phyloP scores from a whole-genome alignment of 2,329 filamentous ascomycete species.

The Pseudopithomyces chartarum region DNA sequence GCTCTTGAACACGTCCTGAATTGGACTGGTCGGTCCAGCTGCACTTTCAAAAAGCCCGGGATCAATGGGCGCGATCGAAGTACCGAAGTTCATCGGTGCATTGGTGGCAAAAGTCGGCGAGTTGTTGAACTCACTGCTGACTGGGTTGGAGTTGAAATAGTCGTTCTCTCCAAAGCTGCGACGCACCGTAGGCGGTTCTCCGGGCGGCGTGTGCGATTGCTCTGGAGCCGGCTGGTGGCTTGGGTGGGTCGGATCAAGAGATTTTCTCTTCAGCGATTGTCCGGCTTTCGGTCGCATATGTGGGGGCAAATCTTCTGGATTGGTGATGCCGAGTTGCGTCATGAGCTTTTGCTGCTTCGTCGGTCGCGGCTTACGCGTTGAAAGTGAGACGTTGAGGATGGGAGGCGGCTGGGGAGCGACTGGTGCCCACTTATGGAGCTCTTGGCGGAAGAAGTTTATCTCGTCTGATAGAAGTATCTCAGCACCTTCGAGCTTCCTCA shows the following conservation, averaged over 20 bases:
- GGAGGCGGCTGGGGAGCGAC: constrained; percentile 86
- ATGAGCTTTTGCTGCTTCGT: constrained; percentile 97
- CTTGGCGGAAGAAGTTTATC: constrained; percentile 97
- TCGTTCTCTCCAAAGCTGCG: constrained; percentile 36
- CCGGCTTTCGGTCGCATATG: constrained; percentile 75
- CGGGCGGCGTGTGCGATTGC: constrained; percentile 43
- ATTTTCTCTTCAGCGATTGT: constrained; percentile 63
- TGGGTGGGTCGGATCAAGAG: constrained; percentile 48
- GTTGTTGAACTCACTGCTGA: constrained; percentile 33
- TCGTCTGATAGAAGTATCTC: constrained; percentile 90
- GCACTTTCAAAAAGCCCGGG: constrained; percentile 44
- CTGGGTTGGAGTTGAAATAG: constrained; percentile 36
- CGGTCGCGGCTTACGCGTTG: constrained; percentile 91
- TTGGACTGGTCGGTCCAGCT: constrained; percentile 36
- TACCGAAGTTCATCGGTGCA: constrained; percentile 36
- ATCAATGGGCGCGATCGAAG: constrained; percentile 40
- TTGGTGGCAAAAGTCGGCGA: constrained; percentile 41
- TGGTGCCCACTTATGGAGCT: constrained; percentile 92
- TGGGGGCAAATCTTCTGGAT: constrained; percentile 87
- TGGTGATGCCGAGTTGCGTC: constrained; percentile 83
- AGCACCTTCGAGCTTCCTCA: constrained; percentile 95
- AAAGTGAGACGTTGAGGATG: constrained; percentile 83
- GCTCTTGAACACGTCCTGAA: constrained; percentile 45
- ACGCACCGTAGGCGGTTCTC: constrained; percentile 36
- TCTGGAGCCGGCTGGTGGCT: constrained; percentile 43